Evolutionary conservation across 257 asterid genomes (phyloP), one percentile per base, ranked within the genome.

Genomic region (Avicennia marina): DNA sequence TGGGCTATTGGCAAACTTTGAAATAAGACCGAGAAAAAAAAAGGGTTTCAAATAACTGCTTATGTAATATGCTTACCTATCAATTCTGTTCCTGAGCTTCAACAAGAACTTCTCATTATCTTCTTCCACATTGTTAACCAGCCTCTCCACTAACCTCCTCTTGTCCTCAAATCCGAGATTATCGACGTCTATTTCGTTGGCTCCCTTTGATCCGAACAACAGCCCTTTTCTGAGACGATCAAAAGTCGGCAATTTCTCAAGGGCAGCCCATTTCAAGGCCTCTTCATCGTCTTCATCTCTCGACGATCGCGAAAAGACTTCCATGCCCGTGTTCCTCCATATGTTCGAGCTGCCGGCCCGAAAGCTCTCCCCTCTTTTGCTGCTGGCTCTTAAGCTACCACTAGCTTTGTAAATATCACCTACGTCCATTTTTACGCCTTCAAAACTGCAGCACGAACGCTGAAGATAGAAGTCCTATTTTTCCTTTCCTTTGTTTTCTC

Each of bases 221-320:
- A 86, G 47, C 11, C 95, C 95, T 39, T 77, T 81, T 43, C 85
- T 63, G 24, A 86, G 77, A 7, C 95, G 82, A 55, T 72, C 87
- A 6, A 74, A 81, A 1, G 95, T 86, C 0, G 95, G 94, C 21
- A 86, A 56, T 22, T 77, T 78, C 58, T 86, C 95, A 7, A 86
- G 73, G 1, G 94, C 90, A 0, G 95, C 95, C 95, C 95, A 86
- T 60, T 76, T 78, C 17, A 86, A 57, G 24, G 90, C 93, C 21
- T 81, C 95, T 21, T 86, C 94, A 16, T 83, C 94, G 6, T 86
- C 90, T 42, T 83, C 90, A 0, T 83, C 87, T 0, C 84, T 71
- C 1, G 81, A 43, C 1, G 94, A 79, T 5, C 76, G 58, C 0
- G 86, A 77, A 54, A 79, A 81, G 0, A 54, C 81, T 26, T 79